phyloP scores from a whole-genome alignment of 2,329 filamentous ascomycete species.

The Gaeumannomyces tritici region DNA sequence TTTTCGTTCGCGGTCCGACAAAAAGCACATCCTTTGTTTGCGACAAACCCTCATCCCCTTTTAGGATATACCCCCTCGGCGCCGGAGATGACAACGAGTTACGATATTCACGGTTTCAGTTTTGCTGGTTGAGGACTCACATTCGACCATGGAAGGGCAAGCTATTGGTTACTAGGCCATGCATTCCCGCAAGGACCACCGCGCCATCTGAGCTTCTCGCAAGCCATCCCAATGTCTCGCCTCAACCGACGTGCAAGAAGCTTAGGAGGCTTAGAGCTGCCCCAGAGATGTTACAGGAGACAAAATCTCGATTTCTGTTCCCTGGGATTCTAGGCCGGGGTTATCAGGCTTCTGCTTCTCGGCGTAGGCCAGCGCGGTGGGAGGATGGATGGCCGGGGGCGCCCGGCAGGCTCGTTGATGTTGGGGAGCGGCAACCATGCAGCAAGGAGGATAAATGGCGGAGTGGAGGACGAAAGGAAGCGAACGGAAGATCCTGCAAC shows the following conservation, averaged over 20 bases:
- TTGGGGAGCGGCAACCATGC: not conserved
- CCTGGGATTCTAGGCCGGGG: not conserved
- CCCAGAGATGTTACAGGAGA: not conserved
- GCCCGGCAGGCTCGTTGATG: not conserved
- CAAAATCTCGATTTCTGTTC: not conserved
- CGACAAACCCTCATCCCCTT: conserved; percentile 3
- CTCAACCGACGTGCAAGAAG: not conserved
- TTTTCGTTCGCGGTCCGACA: conserved; percentile 7
- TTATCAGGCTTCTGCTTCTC: not conserved
- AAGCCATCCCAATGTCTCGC: not conserved
- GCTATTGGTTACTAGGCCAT: conserved; percentile 1
- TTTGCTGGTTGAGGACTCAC: conserved; percentile 7
- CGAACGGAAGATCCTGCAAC: not conserved
- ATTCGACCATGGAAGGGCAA: not conserved
- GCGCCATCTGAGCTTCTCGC: not conserved
- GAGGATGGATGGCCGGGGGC: not conserved
- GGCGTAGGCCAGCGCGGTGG: not conserved
- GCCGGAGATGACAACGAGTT: conserved; percentile 8
- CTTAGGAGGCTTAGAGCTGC: not conserved
- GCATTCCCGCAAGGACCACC: not conserved
- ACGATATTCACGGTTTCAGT: conserved; percentile 10
- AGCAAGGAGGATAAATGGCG: not conserved
- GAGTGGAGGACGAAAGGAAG: not conserved
- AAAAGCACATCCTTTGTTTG: not conserved
- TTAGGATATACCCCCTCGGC: conserved; percentile 12